Percentiles rank a stretch among this genome's conserved stretches.
Evolutionary conservation across 1,284 basidiomycete genomes (phyloP).

Genomic region (Inonotus hispidus): DNA sequence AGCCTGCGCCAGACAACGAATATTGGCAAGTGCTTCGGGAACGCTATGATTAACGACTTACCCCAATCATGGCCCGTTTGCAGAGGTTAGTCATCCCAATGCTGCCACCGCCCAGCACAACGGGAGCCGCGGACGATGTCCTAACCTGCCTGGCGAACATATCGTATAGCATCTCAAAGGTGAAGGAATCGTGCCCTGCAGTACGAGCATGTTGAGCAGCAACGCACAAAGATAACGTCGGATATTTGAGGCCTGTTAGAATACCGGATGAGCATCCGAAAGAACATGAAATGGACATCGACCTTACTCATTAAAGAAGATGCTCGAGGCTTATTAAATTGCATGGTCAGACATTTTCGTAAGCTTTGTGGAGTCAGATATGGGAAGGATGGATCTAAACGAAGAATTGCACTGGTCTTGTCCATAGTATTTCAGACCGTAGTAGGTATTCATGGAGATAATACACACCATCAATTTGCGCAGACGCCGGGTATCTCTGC

Average conservation of each 20-base stretch:
- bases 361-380: conserved; percentile 25
- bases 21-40: conserved; percentile 6
- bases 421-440: conserved; percentile 21
- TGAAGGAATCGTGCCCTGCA: conserved; percentile 62
- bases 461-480: conserved; percentile 59
- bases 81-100: conserved; percentile 70
- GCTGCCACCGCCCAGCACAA: conserved; percentile 65
- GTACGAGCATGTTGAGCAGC: conserved; percentile 59
- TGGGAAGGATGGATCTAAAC: conserved; percentile 45
- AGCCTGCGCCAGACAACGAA: conserved; percentile 38
- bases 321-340: conserved; percentile 44
- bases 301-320: conserved; percentile 50
- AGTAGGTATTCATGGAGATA: conserved; percentile 1
- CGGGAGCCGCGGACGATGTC: conserved; percentile 61
- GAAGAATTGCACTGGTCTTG: conserved; percentile 46
- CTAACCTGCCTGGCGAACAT: conserved; percentile 63
- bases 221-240: conserved; percentile 68
- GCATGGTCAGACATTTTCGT: conserved; percentile 34
- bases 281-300: not conserved
- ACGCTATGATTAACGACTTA: conserved; percentile 30
- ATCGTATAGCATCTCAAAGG: conserved; percentile 76
- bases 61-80: conserved; percentile 54
- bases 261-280: not conserved
- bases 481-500: conserved; percentile 62
- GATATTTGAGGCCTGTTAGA: conserved; percentile 57